Evolutionary conservation across 1,284 basidiomycete genomes (phyloP).

Genomic region (Melampsora abietis-canadensis): DNA sequence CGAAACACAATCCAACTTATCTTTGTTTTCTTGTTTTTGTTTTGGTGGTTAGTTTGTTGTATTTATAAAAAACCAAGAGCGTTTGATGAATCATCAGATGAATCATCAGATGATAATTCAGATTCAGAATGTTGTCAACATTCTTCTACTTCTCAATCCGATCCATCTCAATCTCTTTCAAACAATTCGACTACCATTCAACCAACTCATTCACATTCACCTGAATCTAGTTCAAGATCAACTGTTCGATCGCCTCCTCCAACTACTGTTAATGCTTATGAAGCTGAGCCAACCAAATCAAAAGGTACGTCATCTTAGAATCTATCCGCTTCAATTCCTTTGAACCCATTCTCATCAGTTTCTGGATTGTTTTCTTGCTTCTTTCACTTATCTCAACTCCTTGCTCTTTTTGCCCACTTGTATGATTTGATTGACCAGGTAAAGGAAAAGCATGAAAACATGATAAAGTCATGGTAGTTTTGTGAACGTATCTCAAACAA

Average conservation of each 20-base stretch:
- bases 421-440: no score
- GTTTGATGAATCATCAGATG: conserved; percentile 70
- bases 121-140: conserved; percentile 21
- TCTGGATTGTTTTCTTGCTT: no score
- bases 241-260: conserved; percentile 6
- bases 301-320: not conserved
- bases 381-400: no score
- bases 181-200: not conserved
- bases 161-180: no score
- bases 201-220: not conserved
- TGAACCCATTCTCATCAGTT: no score
- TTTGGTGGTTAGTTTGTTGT: conserved; percentile 85
- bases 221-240: not conserved
- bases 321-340: no score
- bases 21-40: not conserved
- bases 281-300: conserved; percentile 18
- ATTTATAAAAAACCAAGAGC: conserved; percentile 75
- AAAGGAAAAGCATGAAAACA: no score
- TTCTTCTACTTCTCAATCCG: conserved; percentile 3
- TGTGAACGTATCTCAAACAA: no score
- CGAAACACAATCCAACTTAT: no score
- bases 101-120: conserved; percentile 58
- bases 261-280: conserved; percentile 20
- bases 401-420: no score
- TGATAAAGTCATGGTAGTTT: no score